phyloP scores from a whole-genome alignment of 1,139 yeast genomes.

The Taphrina pruni region DNA sequence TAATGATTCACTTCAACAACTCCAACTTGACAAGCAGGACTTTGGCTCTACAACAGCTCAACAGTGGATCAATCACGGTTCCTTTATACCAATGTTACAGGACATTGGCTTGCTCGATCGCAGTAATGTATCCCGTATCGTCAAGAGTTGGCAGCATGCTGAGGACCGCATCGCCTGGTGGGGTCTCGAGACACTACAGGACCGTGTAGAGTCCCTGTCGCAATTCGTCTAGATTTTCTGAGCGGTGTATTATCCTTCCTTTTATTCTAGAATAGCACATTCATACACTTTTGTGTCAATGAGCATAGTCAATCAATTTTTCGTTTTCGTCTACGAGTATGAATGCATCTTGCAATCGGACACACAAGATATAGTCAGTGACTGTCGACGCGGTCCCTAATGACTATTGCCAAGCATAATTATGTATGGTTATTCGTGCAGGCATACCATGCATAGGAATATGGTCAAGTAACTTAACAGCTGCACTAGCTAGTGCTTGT shows the following conservation, averaged over 20 bases:
- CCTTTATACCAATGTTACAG: constrained; percentile 19
- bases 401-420: too few relatives aligned
- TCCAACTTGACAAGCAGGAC: constrained; percentile 24
- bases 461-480: too few relatives aligned
- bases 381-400: too few relatives aligned
- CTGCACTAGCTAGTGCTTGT: too few relatives aligned
- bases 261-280: neutral
- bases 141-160: constrained; percentile 5
- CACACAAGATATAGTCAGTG: too few relatives aligned
- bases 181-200: constrained; percentile 9
- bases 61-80: constrained; percentile 26
- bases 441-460: too few relatives aligned
- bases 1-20: constrained; percentile 19
- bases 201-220: constrained; percentile 12
- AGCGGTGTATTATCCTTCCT: too few relatives aligned
- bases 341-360: too few relatives aligned
- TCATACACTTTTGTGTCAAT: neutral
- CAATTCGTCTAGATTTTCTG: neutral
- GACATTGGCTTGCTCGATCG: constrained; percentile 27
- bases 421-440: too few relatives aligned
- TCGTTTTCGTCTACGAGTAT: too few relatives aligned
- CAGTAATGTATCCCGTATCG: constrained; percentile 11
- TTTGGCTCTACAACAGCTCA: constrained; percentile 6
- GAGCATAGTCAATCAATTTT: neutral
- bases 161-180: constrained; percentile 4